Percentiles rank a stretch among this genome's conserved stretches.
phyloP scores from a whole-genome alignment of 1,284 basidiomycete genomes.

The Cryptococcus sp. region DNA sequence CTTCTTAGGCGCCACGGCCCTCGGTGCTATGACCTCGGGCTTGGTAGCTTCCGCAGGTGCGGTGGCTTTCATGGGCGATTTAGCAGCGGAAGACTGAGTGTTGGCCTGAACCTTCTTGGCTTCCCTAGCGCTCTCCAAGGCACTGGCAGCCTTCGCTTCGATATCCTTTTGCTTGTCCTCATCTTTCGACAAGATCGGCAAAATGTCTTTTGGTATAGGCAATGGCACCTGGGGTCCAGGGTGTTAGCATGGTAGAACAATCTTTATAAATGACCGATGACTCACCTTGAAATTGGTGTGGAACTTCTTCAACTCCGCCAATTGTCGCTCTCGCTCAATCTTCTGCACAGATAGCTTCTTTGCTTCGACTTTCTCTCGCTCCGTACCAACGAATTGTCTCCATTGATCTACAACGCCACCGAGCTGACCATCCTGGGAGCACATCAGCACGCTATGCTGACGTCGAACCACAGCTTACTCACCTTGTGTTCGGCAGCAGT shows the following conservation, averaged over 20 bases:
- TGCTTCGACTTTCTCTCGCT: conserved; percentile 82
- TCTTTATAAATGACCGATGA: not conserved
- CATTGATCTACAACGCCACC: conserved; percentile 58
- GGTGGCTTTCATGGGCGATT: conserved; percentile 15
- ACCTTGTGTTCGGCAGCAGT: not conserved
- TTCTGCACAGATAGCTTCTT: conserved; percentile 87
- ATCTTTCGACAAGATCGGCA: conserved; percentile 88
- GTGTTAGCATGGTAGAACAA: not conserved
- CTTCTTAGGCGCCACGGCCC: conserved; percentile 43
- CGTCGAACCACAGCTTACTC: too few relatives aligned
- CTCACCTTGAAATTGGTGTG: conserved; percentile 87
- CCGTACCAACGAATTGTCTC: conserved; percentile 84
- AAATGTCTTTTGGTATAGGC: conserved; percentile 89
- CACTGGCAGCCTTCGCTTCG: conserved; percentile 69
- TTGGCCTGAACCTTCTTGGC: conserved; percentile 16
- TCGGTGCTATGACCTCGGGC: conserved; percentile 16
- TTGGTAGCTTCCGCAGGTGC: conserved; percentile 14
- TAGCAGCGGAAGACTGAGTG: conserved; percentile 11
- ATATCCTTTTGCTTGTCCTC: conserved; percentile 82
- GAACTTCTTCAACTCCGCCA: conserved; percentile 90
- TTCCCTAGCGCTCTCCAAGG: conserved; percentile 60
- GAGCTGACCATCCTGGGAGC: conserved; percentile 21
- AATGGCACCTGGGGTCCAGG: conserved; percentile 70
- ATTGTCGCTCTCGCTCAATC: conserved; percentile 62
- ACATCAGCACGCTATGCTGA: not conserved